phyloP scores from a whole-genome alignment of 192 early-diverging fungal species.

The Obelidium mucronatum region DNA sequence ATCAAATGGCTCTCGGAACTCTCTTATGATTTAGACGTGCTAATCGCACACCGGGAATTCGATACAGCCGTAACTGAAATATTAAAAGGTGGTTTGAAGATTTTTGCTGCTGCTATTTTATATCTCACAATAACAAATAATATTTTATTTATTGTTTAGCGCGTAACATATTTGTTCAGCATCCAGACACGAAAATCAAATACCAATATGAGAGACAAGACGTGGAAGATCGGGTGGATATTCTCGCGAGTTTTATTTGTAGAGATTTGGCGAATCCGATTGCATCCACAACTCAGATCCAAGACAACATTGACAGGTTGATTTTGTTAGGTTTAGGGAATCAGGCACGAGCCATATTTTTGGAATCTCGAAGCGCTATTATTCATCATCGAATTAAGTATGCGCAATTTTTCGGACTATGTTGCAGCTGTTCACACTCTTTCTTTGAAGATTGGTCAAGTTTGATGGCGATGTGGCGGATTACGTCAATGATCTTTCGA shows the following conservation, averaged over 20 bases:
- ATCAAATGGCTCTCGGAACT: constrained; percentile 73
- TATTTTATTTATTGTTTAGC: too few relatives aligned
- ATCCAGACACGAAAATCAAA: constrained; percentile 14
- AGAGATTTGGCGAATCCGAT: constrained; percentile 83
- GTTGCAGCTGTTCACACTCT: background rate
- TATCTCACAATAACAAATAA: constrained; percentile 1
- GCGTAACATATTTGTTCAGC: background rate
- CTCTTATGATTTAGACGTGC: constrained; percentile 88
- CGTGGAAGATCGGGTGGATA: constrained; percentile 51
- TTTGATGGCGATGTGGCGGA: constrained; percentile 88
- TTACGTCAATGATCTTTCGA: constrained; percentile 74
- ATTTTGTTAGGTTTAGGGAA: constrained; percentile 78
- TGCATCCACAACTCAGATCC: constrained; percentile 80
- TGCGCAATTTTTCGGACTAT: background rate
- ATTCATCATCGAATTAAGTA: constrained; percentile 79
- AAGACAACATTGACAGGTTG: constrained; percentile 81
- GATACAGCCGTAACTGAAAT: constrained; percentile 76
- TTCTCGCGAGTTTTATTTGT: constrained; percentile 61
- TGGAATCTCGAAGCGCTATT: constrained; percentile 76
- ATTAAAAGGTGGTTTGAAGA: constrained; percentile 55
- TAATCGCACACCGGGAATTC: constrained; percentile 93
- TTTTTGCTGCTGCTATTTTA: background rate
- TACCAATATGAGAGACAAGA: constrained; percentile 20
- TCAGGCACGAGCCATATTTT: constrained; percentile 86
- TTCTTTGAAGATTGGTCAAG: constrained; percentile 72